These are phyloP conservation scores for Oleoguttula mirabilis DNA, from an alignment of 495 filamentous ascomycete genomes.

Conservation along the genomic window DNA sequence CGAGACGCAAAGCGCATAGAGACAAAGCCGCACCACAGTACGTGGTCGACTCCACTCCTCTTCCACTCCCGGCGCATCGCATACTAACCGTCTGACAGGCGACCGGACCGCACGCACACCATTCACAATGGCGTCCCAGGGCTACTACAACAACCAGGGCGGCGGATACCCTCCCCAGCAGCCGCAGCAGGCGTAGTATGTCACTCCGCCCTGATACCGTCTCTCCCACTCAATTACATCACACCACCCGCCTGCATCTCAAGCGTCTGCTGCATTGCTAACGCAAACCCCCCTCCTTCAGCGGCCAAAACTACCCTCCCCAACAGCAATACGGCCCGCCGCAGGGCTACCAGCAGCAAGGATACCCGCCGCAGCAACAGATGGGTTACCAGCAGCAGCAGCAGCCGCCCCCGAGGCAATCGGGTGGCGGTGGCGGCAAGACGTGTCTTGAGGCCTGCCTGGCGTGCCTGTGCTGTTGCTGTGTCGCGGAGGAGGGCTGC, in stretches of 20 bases:
- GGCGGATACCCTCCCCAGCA: background rate
- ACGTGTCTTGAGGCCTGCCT: slow-evolving; percentile 50
- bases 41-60: no score
- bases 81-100: background rate
- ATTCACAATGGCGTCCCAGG: background rate
- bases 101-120: background rate
- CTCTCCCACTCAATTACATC: background rate
- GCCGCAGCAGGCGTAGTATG: background rate
- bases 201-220: background rate
- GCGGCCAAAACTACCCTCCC: background rate
- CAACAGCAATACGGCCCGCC: slow-evolving; percentile 7
- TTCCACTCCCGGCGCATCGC: background rate
- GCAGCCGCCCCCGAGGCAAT: slow-evolving; percentile 35
- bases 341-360: slow-evolving; percentile 1
- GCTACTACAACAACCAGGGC: background rate
- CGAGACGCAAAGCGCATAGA: background rate
- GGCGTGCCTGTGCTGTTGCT: slow-evolving; percentile 63
- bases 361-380: slow-evolving; percentile 17
- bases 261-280: background rate
- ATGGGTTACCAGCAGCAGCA: slow-evolving; percentile 47
- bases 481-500: slow-evolving; percentile 65
- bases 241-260: no score
- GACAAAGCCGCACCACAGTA: no score
- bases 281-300: slow-evolving; percentile 1
- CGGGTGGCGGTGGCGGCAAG: slow-evolving; percentile 24